Base-by-base conservation (phyloP, 768 basidiomycete genomes). In the Cyclocybe aegerita region DNA sequence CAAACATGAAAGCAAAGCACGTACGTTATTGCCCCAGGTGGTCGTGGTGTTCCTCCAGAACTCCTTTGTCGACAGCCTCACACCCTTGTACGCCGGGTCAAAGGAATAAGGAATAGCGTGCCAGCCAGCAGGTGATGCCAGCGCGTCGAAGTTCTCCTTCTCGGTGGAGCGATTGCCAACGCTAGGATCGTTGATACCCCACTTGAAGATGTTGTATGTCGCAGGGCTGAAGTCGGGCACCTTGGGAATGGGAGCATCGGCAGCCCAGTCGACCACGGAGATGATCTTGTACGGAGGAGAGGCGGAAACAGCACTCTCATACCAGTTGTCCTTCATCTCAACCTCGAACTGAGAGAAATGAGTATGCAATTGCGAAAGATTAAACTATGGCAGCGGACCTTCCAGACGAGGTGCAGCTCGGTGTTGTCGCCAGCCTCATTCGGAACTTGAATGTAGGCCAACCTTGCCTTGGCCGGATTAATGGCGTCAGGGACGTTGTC, bases 301-400 rank as follows among this genome's bases (percentile, higher is more conserved):
- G 1, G 82, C 84, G 9, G 89, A 85, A 37, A 99, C 86, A 15
- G 90, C 79, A 3, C 93, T 82, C 67, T 98, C 93, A 60, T 98
- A 98, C 92, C 92, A 96, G 70, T 94, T 98, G 70, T 97, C 86
- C 62, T 85, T 64, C 88, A 96, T 92, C 77, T 93, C 89, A 39
- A 96, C 88, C 64, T 94, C 92, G 60, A 94, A 88, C 84, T 88
- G 49, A 12, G 39, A 34, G 39, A n/a, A 17, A 36, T 52, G 53
- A 33, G 68, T 9, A 53, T 29, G 8, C 16, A 8, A 15, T 23
- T 51, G 16, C 16, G 23, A n/a, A 9, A 37, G 3, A 31, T 8
- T 16, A 14, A 39, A 4, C 32, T 16, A 23, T 37, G 33, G 0
- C 23, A 33, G 61, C 72, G 12, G 33, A 83, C 83, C 78, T 85